Conservation (phyloP, 2,329 filamentous ascomycete species). For the Nothomitra cinnamomea region DNA sequence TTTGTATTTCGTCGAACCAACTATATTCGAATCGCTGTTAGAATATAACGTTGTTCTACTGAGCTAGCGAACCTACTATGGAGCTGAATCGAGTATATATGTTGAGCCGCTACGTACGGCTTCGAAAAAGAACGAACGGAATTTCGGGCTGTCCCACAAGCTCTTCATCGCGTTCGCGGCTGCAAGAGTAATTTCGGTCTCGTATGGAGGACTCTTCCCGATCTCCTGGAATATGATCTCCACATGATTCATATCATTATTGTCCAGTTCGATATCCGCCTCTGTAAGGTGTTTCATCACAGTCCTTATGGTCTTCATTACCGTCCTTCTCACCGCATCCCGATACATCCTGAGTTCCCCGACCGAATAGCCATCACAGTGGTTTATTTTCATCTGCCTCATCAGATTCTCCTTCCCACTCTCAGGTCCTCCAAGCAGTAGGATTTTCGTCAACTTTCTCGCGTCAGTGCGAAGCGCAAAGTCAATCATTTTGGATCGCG, state of each 20-base stretch:
- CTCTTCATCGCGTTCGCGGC: background rate
- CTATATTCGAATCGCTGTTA: background rate
- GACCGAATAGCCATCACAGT: constrained; percentile 89
- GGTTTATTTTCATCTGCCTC: constrained; percentile 99
- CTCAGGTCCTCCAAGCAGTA: constrained; percentile 29
- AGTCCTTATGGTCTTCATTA: constrained; percentile 85
- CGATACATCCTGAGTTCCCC: constrained; percentile 90
- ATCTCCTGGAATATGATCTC: background rate
- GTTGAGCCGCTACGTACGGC: constrained; percentile 30
- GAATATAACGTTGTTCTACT: background rate
- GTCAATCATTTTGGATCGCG: background rate
- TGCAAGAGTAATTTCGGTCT: background rate
- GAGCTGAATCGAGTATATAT: constrained; percentile 96
- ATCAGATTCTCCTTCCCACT: constrained; percentile 98
- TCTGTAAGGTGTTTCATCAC: constrained; percentile 89
- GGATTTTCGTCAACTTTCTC: background rate
- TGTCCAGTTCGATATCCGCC: constrained; percentile 7
- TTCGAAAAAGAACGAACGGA: background rate
- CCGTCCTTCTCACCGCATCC: constrained; percentile 41
- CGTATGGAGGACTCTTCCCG: background rate
- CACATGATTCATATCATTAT: background rate
- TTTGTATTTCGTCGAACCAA: background rate
- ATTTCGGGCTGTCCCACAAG: no score
- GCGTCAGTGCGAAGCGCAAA: no score
- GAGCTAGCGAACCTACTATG: constrained; percentile 55